phyloP scores from a whole-genome alignment of 306 rosid species.

The Abrus pulchellus region DNA sequence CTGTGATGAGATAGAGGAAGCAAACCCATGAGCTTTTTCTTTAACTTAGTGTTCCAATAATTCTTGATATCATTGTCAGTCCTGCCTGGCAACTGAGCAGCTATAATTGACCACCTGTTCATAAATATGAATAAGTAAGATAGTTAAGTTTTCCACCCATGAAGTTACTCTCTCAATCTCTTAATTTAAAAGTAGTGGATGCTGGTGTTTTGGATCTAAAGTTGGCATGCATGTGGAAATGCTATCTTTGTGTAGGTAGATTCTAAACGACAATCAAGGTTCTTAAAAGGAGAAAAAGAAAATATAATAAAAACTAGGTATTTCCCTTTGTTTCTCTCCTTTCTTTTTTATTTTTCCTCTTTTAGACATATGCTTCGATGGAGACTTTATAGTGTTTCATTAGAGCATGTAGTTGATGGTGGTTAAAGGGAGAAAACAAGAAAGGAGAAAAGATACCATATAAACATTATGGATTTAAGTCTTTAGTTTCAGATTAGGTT shows the following conservation, averaged over 20 bases:
- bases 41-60: constrained; percentile 98
- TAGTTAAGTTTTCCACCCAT: constrained; percentile 20
- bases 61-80: constrained; percentile 98
- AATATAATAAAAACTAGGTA: background rate
- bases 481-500: constrained; percentile 22
- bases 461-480: constrained; percentile 11
- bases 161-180: background rate
- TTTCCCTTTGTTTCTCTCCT: background rate
- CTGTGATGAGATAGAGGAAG: constrained; percentile 51
- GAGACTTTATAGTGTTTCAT: constrained; percentile 32
- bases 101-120: constrained; percentile 95
- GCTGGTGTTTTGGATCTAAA: constrained; percentile 55
- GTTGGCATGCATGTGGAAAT: constrained; percentile 58
- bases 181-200: constrained; percentile 40
- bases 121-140: background rate
- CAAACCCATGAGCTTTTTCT: constrained; percentile 87
- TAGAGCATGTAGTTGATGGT: constrained; percentile 24
- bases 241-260: constrained; percentile 47
- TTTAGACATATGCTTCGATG: constrained; percentile 33
- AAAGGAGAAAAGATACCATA: background rate
- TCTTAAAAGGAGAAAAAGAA: background rate
- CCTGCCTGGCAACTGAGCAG: constrained; percentile 95
- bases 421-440: background rate
- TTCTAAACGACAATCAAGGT: constrained; percentile 36
- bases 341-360: constrained; percentile 32